A percentile compares a stretch with the other conserved stretches of the same genome.
Evolutionary conservation across 2,329 filamentous ascomycete genomes (phyloP).

Genomic region (Ophiocordyceps camponoti-rufipedis): DNA sequence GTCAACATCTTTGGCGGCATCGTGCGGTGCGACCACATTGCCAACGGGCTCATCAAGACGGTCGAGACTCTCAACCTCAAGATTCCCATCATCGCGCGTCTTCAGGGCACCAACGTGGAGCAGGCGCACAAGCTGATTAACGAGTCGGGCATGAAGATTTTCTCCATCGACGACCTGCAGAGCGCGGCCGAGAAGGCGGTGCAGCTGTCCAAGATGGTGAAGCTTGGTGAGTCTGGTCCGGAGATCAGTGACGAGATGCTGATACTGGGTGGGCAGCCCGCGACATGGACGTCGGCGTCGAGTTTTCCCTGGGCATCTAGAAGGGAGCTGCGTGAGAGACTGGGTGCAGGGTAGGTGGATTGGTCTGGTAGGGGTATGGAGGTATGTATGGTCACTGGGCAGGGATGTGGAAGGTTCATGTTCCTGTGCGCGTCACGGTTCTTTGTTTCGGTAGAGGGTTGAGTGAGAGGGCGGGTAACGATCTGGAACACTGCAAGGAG

Average conservation of each 20-base stretch:
- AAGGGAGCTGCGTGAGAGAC: neutral
- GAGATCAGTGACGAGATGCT: neutral
- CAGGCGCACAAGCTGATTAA: slow-evolving; percentile 83
- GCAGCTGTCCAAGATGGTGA: slow-evolving; percentile 97
- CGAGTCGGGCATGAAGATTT: slow-evolving; percentile 97
- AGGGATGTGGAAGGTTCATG: too few relatives aligned
- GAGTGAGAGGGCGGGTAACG: too few relatives aligned
- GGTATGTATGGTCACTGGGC: neutral
- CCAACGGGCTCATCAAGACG: slow-evolving; percentile 86
- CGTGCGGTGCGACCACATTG: slow-evolving; percentile 93
- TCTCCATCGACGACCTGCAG: slow-evolving; percentile 97
- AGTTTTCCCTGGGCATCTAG: slow-evolving; percentile 90
- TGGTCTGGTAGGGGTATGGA: neutral
- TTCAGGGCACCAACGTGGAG: slow-evolving; percentile 98
- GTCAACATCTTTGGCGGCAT: slow-evolving; percentile 99
- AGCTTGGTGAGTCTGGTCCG: slow-evolving; percentile 55
- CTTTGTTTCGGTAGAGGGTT: neutral
- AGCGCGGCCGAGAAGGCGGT: slow-evolving; percentile 94
- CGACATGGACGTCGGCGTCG: slow-evolving; percentile 92
- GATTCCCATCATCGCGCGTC: slow-evolving; percentile 88
- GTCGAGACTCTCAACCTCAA: slow-evolving; percentile 89
- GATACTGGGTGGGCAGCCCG: slow-evolving; percentile 36
- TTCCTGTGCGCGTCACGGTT: neutral
- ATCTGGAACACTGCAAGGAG: too few relatives aligned
- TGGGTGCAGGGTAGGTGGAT: neutral